These are phyloP conservation scores for Mortierella sp. DNA, from an alignment of 371 early-diverging fungal species.

Conservation along the genomic window DNA sequence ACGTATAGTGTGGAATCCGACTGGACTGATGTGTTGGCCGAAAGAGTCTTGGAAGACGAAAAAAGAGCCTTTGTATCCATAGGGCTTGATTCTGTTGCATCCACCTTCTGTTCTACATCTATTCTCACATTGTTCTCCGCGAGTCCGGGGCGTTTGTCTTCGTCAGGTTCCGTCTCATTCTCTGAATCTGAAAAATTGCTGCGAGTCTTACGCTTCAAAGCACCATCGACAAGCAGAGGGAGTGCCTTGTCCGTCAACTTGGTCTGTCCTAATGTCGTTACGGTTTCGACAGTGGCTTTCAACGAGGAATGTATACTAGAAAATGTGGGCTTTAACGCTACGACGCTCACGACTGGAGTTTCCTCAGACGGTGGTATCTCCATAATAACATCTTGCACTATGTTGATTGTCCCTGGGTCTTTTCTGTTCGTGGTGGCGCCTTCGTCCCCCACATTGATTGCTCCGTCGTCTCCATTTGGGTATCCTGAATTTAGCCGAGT, in stretches of 20 bases:
- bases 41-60: not conserved
- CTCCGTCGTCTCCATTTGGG: not conserved
- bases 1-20: constrained; percentile 2
- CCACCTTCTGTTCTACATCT: not conserved
- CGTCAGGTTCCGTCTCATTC: constrained; percentile 8
- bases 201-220: constrained; percentile 24
- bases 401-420: too few species aligned
- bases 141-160: too few species aligned
- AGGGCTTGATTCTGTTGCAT: too few species aligned
- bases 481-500: constrained; percentile 1
- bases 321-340: too few species aligned
- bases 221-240: not conserved
- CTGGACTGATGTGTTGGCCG: not conserved
- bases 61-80: not conserved
- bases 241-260: constrained; percentile 18
- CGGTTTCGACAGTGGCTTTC: not conserved
- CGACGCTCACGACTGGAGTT: too few species aligned
- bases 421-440: too few species aligned
- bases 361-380: too few species aligned
- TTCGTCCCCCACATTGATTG: not conserved
- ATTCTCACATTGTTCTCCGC: too few species aligned
- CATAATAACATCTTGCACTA: too few species aligned
- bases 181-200: constrained; percentile 14
- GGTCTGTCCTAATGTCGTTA: constrained; percentile 19
- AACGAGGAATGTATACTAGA: too few species aligned